These are phyloP conservation scores for Gossypium trilobum DNA, from an alignment of 441 rosid genomes.

Conservation along the genomic window DNA sequence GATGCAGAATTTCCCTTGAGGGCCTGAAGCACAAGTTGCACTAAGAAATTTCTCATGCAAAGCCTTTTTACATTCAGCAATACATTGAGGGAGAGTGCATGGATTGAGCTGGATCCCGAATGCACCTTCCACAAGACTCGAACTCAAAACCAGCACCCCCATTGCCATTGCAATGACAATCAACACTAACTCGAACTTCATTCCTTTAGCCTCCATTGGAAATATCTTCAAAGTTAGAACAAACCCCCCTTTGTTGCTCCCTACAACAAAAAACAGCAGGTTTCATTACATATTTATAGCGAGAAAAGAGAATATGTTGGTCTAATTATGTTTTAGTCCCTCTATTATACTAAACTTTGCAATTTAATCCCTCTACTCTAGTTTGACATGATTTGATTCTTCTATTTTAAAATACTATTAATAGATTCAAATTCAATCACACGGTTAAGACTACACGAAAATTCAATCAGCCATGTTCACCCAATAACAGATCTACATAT, in stretches of 20 bases:
- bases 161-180: not conserved
- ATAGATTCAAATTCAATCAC: not conserved
- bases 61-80: constrained; percentile 28
- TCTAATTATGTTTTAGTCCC: not conserved
- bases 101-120: constrained; percentile 28
- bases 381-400: too few species aligned
- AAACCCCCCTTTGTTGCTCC: not conserved
- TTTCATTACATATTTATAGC: constrained; percentile 18
- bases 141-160: constrained; percentile 11
- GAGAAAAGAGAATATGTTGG: constrained; percentile 6
- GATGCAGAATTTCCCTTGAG: constrained; percentile 29
- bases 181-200: not conserved
- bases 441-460: too few species aligned
- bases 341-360: not conserved
- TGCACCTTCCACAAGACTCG: constrained; percentile 20
- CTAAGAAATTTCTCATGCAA: constrained; percentile 25
- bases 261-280: not conserved
- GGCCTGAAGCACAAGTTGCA: constrained; percentile 25
- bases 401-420: not conserved
- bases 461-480: not conserved
- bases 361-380: too few species aligned
- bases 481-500: not conserved
- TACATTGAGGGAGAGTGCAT: constrained; percentile 29
- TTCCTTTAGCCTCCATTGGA: constrained; percentile 16
- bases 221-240: not conserved